These are phyloP conservation scores for Saturnispora kantuleensis DNA, from an alignment of 805 yeast genomes.

Conservation along the genomic window DNA sequence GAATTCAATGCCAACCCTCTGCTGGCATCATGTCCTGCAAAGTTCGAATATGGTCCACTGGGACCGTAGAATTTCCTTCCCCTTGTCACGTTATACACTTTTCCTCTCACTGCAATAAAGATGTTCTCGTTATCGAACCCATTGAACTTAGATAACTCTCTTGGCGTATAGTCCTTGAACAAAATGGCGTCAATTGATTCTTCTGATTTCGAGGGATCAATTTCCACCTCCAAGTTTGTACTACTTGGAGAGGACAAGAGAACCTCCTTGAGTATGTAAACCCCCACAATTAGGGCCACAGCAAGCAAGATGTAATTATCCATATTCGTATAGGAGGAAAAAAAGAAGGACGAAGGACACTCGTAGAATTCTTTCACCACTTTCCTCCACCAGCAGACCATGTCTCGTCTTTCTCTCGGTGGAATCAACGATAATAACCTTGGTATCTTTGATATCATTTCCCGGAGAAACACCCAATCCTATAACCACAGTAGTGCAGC, in stretches of 20 bases:
- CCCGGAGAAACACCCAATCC: conserved; percentile 44
- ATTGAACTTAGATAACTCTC: conserved; percentile 60
- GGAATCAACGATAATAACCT: conserved; percentile 51
- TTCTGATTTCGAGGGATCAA: conserved; percentile 16
- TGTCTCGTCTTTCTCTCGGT: conserved; percentile 36
- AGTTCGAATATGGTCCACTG: conserved; percentile 86
- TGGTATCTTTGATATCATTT: conserved; percentile 49
- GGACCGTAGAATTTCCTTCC: conserved; percentile 91
- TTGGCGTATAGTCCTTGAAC: conserved; percentile 56
- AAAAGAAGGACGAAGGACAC: no score
- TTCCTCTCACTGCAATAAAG: conserved; percentile 79
- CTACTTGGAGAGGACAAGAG: conserved; percentile 17
- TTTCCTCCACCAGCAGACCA: not conserved
- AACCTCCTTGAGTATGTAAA: conserved; percentile 17
- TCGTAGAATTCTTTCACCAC: no score
- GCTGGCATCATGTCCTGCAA: conserved; percentile 94
- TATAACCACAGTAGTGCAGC: conserved; percentile 44
- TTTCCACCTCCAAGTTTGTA: conserved; percentile 17
- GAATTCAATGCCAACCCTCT: conserved; percentile 86
- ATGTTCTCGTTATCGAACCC: conserved; percentile 74
- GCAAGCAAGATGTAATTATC: conserved; percentile 20
- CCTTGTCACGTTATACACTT: conserved; percentile 70
- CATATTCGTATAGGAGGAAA: conserved; percentile 14
- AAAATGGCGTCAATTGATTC: conserved; percentile 20
- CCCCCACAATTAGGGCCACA: conserved; percentile 16